Base-by-base conservation (phyloP, 164 flowering plant genomes). In the Aristolochia fimbriata region DNA sequence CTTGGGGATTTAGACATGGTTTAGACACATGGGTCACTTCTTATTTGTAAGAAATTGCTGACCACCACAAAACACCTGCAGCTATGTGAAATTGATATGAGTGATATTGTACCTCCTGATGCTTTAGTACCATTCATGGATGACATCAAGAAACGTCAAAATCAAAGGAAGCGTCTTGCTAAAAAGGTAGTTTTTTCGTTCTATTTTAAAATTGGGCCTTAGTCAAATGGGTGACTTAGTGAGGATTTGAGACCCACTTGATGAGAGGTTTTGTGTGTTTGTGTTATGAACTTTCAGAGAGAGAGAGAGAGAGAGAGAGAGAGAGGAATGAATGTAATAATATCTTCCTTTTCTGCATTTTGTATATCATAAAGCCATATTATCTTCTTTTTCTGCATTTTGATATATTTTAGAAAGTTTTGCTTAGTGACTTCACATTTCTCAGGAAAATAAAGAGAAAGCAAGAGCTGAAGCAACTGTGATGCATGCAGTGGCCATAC, bases 71-170 rank as follows among this genome's bases (percentile, higher is more conserved):
- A 19, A 20, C 14, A 21, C 24, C 27, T 73, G 59, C 88, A 92
- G 97, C 82, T 93, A 31, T 90, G 96, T 77, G 99, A 93, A 73
- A 86, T 93, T 74, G 91, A 90, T 78, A 61, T 90, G 68, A 72
- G 77, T 53, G 72, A 69, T 48, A 53, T 73, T 17, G 65, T 93
- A 65, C 97, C 97, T 68, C 69, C 80, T 54, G 82, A 75, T 59
- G 76, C 95, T 22, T 68, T 93, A 61, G 56, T 76, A 51, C 99
- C 96, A 47, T 93, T 90, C 65, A 78, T 82, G 71, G 91, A 86
- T 75, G 97, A 93, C 74, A 88, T 93, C 66, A 86, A 77, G 81
- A 93, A 81, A 75, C 87, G 97, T 23, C 87, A 83, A 67, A 83
- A 75, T 71, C 89, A 83, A 76, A 78, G 99, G 74, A 90, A 79